Evolutionary conservation across 345 rosid genomes (phyloP), one percentile per base, ranked within the genome.

Genomic region (Sisymbrium altissimum): DNA sequence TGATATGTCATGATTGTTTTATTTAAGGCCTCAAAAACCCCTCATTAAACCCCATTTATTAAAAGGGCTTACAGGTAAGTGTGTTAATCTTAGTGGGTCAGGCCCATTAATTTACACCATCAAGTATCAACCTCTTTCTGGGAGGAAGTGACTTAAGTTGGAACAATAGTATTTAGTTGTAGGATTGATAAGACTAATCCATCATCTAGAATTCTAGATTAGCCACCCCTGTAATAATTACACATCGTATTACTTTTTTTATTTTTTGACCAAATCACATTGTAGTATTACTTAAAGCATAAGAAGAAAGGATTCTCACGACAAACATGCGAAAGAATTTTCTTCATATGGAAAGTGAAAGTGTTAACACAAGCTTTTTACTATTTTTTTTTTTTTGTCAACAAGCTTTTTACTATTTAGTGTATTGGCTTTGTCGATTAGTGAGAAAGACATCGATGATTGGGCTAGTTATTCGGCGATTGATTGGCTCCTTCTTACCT

Each of bases 351-450:
- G 48, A 59, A 68, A 68, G 73, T 43, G 54, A 25, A 68, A 68
- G 64, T 55, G 54, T 55, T 70, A 14, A 10, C 6, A 36, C 13
- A 4, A 33, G 74, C 74, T 71, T 71, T 60, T 17, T 15, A 61
- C 68, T 71, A 71, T 3, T 71, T n/a, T n/a, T n/a, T n/a, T n/a
- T n/a, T n/a, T n/a, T n/a, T n/a, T n/a, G n/a, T n/a, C n/a, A n/a
- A 36, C 13, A 4, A 33, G 74, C 74, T 71, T 71, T 60, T 17
- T 15, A 61, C 68, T 71, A 71, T 3, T 60, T 60, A 60, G 33
- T 33, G 19, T 7, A 41, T 3, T 12, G 2, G 15, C 66, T 10
- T 45, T 60, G 52, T 54, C 11, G 59, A 49, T 71, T 59, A 71
- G 49, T 61, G 68, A 71, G 60, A 61, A 71, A 48, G 40, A 23